These are phyloP conservation scores for Neospora caninum DNA, from an alignment of 169 alveolate genomes.

Conservation along the genomic window DNA sequence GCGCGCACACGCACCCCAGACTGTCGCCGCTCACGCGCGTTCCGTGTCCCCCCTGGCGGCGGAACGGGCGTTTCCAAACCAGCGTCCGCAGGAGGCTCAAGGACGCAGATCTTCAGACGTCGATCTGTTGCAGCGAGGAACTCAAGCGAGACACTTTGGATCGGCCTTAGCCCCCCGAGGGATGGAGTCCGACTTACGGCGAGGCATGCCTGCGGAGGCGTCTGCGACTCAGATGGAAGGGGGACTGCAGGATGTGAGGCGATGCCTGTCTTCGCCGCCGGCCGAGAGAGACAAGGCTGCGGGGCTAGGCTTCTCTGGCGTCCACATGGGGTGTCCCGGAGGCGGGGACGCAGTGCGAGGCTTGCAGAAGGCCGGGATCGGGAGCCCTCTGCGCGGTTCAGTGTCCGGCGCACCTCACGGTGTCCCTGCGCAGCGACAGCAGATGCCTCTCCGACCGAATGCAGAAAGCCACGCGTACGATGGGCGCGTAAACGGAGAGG, in stretches of 20 bases:
- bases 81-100: neutral
- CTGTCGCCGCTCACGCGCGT: neutral
- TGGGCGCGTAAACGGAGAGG: neutral
- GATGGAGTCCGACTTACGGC: neutral
- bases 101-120: neutral
- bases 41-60: neutral
- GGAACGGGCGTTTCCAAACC: neutral
- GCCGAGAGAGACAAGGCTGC: neutral
- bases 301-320: neutral
- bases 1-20: neutral
- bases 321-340: neutral
- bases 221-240: neutral
- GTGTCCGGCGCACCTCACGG: neutral
- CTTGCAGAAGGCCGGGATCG: neutral
- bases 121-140: neutral
- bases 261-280: too few relatives aligned
- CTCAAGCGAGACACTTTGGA: neutral
- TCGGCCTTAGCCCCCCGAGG: neutral
- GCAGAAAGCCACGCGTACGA: neutral
- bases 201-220: neutral
- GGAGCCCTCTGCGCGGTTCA: neutral
- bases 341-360: neutral
- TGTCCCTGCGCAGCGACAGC: neutral
- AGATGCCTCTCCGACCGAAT: neutral
- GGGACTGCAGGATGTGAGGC: neutral